phyloP scores from a whole-genome alignment of 2,329 filamentous ascomycete genomes.

The Cylindrodendrum hubeiense region DNA sequence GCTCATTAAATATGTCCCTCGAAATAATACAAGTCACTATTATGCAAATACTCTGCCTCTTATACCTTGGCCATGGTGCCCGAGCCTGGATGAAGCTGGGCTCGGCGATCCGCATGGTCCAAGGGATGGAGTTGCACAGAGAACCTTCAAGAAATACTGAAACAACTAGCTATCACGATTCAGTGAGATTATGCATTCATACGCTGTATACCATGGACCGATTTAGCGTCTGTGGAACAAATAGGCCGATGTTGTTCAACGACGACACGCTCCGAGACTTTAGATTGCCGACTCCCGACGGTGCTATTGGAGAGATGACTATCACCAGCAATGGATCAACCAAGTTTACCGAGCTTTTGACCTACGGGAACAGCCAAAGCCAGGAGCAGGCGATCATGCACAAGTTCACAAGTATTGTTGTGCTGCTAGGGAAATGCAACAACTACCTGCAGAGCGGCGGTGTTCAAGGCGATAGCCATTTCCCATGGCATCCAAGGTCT shows the following conservation, averaged over 20 bases:
- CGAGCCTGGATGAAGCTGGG: slow-evolving; percentile 30
- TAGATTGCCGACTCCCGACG: not conserved
- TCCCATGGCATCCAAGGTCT: slow-evolving; percentile 29
- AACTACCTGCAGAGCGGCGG: slow-evolving; percentile 27
- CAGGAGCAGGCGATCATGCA: slow-evolving; percentile 6
- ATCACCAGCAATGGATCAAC: not conserved
- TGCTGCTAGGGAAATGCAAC: slow-evolving; percentile 24
- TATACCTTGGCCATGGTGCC: slow-evolving; percentile 16
- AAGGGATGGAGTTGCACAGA: slow-evolving; percentile 26
- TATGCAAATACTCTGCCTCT: slow-evolving; percentile 19
- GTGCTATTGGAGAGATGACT: not conserved
- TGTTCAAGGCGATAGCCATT: slow-evolving; percentile 31
- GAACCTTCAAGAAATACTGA: not conserved
- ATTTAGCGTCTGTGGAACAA: slow-evolving; percentile 28
- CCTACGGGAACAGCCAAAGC: not conserved
- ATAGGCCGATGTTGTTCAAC: slow-evolving; percentile 24
- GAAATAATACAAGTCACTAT: slow-evolving; percentile 14
- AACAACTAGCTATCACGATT: not conserved
- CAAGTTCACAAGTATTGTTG: slow-evolving; percentile 11
- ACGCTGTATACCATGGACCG: slow-evolving; percentile 26
- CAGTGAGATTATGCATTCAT: slow-evolving; percentile 2
- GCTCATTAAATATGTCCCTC: slow-evolving; percentile 4
- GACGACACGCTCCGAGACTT: slow-evolving; percentile 13
- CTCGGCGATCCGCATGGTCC: slow-evolving; percentile 25
- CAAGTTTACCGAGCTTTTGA: not conserved